Evolutionary conservation across 192 early-diverging fungal species (phyloP), one percentile per base, ranked within the genome.

Genomic region (Umbelopsis vinacea): DNA sequence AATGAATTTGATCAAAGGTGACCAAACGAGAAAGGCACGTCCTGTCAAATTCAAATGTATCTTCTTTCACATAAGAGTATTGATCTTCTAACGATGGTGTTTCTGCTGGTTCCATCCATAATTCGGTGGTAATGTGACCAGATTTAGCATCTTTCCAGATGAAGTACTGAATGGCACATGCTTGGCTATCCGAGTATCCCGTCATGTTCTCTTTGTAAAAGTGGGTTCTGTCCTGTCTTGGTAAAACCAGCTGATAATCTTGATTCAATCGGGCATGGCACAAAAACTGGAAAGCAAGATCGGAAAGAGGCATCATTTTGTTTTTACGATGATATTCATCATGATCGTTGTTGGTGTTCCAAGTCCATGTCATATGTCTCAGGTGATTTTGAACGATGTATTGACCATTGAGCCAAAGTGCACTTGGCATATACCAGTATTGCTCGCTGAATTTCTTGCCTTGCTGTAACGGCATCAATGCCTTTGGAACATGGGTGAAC

Each of bases 1-100:
- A 79, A 67, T 85, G 77, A 8, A 88, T 84, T 26, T 84, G 79
- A 74, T 88, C 87, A 69, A 83, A 88, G 2, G 87, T 86, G 7
- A 86, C 85, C 19, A 88, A 53, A n/a, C 84, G 87, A 26, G 87
- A 88, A 3, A 86, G 66, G 3, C 75, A 67, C 72, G 75, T 71
- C n/a, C 79, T 63, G 23, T 88, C 87, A 17, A 78, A 74, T 11
- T 74, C 71, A 17, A 79, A 74, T 6, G 82, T 76, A 67, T 71
- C 71, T 11, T 66, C 46, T 52, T 76, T 72, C 6, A 76, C 67
- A 26, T 68, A 53, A 2, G 67, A 33, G 21, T 72, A 72, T n/a
- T 63, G 57, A 17, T 69, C 24, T 22, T 76, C 53, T 29, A 60
- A 69, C 19, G 66, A 47, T 9, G 54, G 50, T 14, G 52, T 76